These are phyloP conservation scores for Diaporthe sp. DNA, from an alignment of 2,329 filamentous ascomycete genomes.

Conservation along the genomic window DNA sequence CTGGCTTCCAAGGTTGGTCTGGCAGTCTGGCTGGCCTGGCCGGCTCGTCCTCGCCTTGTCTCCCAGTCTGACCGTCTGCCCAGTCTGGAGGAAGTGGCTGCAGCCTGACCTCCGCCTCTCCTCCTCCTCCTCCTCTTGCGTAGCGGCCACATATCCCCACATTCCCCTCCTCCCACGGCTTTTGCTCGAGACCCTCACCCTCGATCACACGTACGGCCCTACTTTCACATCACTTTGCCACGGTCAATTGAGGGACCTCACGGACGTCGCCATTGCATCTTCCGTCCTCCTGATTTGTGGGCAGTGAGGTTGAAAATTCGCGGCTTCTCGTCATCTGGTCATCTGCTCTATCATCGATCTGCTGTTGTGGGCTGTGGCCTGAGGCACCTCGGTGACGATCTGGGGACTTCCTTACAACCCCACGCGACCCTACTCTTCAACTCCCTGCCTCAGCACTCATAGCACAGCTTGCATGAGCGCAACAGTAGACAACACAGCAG, in stretches of 20 bases:
- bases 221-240: neutral
- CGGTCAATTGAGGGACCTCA: neutral
- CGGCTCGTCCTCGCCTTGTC: neutral
- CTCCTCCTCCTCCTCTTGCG: neutral
- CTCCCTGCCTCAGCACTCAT: conserved; percentile 1
- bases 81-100: neutral
- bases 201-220: neutral
- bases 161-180: neutral
- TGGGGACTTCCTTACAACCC: conserved; percentile 19
- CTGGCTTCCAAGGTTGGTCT: neutral
- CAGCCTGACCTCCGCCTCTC: conserved; percentile 1
- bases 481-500: neutral
- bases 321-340: neutral
- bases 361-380: conserved; percentile 14
- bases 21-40: neutral
- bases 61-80: neutral
- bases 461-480: conserved; percentile 11
- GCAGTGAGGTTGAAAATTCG: neutral
- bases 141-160: conserved; percentile 17
- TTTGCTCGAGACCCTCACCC: neutral
- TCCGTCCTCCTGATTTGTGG: neutral
- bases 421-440: neutral
- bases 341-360: neutral
- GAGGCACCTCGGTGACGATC: conserved; percentile 12
- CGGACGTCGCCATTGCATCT: neutral